Evolutionary conservation across 805 yeast species (phyloP).

Genomic region (Cyberlindnera nakhonratchasimensis): DNA sequence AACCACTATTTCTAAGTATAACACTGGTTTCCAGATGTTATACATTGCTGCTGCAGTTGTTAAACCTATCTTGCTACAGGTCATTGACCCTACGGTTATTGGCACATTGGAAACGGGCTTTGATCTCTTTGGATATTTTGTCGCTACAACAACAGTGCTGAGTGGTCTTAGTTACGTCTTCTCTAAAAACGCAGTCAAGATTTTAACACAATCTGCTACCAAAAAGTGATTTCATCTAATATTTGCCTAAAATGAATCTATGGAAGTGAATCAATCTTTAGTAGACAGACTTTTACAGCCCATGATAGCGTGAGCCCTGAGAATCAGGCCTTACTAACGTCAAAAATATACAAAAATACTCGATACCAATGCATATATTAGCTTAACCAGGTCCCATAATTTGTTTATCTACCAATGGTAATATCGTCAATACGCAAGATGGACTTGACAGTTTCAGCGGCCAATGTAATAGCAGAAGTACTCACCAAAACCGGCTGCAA

Average conservation of each 20-base stretch:
- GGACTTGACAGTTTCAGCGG: constrained; percentile 95
- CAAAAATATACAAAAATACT: background rate
- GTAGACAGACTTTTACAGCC: too few relatives aligned
- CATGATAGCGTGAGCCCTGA: too few relatives aligned
- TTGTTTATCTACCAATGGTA: constrained; percentile 73
- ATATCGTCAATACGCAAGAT: constrained; percentile 96
- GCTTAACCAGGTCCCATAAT: background rate
- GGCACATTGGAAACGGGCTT: constrained; percentile 25
- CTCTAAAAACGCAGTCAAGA: constrained; percentile 64
- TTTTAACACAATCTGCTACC: constrained; percentile 29
- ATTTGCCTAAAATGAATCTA: too few relatives aligned
- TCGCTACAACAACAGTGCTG: constrained; percentile 65
- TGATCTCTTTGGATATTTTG: constrained; percentile 46
- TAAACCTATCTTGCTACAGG: constrained; percentile 45
- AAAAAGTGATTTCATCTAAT: background rate
- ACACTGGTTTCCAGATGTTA: constrained; percentile 90
- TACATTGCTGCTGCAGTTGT: constrained; percentile 67
- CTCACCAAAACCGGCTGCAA: constrained; percentile 94
- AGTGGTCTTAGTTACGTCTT: constrained; percentile 80
- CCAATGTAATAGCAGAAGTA: constrained; percentile 90
- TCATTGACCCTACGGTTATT: constrained; percentile 32
- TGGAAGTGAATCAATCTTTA: too few relatives aligned
- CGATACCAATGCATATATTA: background rate
- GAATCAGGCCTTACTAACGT: too few relatives aligned
- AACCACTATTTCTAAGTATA: constrained; percentile 77